These are phyloP conservation scores for Botrytis aclada DNA, from an alignment of 2,329 filamentous ascomycete species.

Conservation along the genomic window DNA sequence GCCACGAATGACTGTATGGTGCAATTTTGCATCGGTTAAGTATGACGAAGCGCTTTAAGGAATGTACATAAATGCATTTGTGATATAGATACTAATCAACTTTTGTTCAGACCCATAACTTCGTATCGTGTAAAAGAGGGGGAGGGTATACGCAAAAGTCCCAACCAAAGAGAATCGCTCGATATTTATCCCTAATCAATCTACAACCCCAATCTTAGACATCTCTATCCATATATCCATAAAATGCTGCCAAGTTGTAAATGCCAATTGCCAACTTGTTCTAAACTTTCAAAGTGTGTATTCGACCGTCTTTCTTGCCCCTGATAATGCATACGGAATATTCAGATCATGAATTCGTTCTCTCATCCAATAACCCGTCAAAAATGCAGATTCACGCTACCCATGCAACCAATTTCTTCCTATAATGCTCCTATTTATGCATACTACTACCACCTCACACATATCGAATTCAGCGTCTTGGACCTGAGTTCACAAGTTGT, in stretches of 20 bases:
- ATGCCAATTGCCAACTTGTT: background rate
- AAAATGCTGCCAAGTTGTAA: slow-evolving; percentile 11
- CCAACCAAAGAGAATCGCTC: slow-evolving; percentile 14
- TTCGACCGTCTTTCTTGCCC: background rate
- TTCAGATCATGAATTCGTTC: slow-evolving; percentile 15
- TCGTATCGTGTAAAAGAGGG: slow-evolving; percentile 7
- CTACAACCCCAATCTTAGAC: slow-evolving; percentile 17
- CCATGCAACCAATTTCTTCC: background rate
- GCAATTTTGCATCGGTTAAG: background rate
- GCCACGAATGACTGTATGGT: background rate
- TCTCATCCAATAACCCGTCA: slow-evolving; percentile 1
- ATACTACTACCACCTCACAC: background rate
- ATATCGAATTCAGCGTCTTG: slow-evolving; percentile 26
- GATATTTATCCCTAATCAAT: slow-evolving; percentile 17
- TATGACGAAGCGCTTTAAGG: background rate
- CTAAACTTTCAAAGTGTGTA: slow-evolving; percentile 2
- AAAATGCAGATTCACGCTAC: slow-evolving; percentile 12
- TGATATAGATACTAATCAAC: background rate
- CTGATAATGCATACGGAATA: slow-evolving; percentile 7
- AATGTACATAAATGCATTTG: slow-evolving; percentile 5
- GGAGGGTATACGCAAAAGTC: slow-evolving; percentile 15
- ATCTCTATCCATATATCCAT: slow-evolving; percentile 20
- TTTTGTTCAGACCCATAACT: slow-evolving; percentile 5
- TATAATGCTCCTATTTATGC: background rate
- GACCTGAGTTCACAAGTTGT: slow-evolving; percentile 56